Conservation (phyloP, 2,329 filamentous ascomycete species). For the Colletotrichum incanum region DNA sequence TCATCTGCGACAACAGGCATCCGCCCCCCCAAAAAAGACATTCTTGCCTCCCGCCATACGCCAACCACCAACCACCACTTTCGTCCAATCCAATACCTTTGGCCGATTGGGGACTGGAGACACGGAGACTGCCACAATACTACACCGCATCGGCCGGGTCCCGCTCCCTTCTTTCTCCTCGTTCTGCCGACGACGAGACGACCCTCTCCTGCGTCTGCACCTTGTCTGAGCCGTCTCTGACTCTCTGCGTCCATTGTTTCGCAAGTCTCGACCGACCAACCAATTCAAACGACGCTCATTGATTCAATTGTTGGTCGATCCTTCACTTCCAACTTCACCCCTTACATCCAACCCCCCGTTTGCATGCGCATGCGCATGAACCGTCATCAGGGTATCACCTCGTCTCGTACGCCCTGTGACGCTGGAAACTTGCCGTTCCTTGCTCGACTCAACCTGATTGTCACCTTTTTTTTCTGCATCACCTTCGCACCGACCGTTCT, state of each 20-base stretch:
- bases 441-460: constrained; percentile 31
- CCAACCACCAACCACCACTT: constrained; percentile 24
- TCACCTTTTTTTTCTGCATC: constrained; percentile 25
- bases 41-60: constrained; percentile 13
- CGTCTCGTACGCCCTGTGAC: constrained; percentile 36
- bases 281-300: constrained; percentile 25
- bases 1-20: constrained; percentile 43
- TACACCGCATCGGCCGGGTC: constrained; percentile 30
- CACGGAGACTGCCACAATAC: constrained; percentile 22
- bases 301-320: constrained; percentile 30
- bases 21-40: constrained; percentile 26
- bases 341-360: constrained; percentile 37
- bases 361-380: constrained; percentile 42
- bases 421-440: constrained; percentile 26
- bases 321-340: constrained; percentile 36
- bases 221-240: constrained; percentile 29
- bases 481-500: constrained; percentile 40
- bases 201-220: constrained; percentile 30
- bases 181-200: constrained; percentile 18
- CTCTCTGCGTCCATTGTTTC: constrained; percentile 36
- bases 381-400: constrained; percentile 35
- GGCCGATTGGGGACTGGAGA: constrained; percentile 12
- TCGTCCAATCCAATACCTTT: constrained; percentile 16
- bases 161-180: constrained; percentile 33
- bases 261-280: constrained; percentile 27